A percentile compares a stretch with the other conserved stretches of the same genome.
Evolutionary conservation across 2,329 filamentous ascomycete species (phyloP).

Genomic region (Alternaria arbusti): DNA sequence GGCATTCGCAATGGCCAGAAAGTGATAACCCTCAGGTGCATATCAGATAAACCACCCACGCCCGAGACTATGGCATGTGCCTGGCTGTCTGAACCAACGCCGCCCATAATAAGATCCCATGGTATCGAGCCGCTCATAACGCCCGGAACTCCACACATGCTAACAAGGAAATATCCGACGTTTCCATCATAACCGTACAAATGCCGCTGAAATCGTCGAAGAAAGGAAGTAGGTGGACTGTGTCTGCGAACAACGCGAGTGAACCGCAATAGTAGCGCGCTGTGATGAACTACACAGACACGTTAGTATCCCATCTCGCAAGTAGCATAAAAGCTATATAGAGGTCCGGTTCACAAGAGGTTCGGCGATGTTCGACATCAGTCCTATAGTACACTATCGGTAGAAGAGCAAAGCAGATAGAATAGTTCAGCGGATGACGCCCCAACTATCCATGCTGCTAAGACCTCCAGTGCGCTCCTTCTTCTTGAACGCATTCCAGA

Average conservation of each 20-base stretch:
- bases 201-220: constrained; percentile 5
- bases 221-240: constrained; percentile 3
- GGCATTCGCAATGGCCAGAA: neutral
- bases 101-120: constrained; percentile 4
- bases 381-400: constrained; percentile 9
- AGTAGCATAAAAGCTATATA: neutral
- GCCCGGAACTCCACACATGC: constrained; percentile 9
- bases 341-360: neutral
- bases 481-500: constrained; percentile 95
- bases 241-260: neutral
- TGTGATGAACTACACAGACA: constrained; percentile 7
- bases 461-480: constrained; percentile 71
- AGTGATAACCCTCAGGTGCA: constrained; percentile 31
- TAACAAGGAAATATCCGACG: constrained; percentile 3
- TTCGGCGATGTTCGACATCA: neutral
- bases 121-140: constrained; percentile 13
- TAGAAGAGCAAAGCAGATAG: constrained; percentile 1
- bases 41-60: constrained; percentile 27
- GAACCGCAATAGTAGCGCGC: neutral
- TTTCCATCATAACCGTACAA: constrained; percentile 9
- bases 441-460: constrained; percentile 73
- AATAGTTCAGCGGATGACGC: constrained; percentile 69
- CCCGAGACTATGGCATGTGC: neutral
- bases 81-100: neutral
- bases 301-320: neutral